phyloP scores from a whole-genome alignment of 2,329 filamentous ascomycete genomes.

The Penicillium aurantiogriseum region DNA sequence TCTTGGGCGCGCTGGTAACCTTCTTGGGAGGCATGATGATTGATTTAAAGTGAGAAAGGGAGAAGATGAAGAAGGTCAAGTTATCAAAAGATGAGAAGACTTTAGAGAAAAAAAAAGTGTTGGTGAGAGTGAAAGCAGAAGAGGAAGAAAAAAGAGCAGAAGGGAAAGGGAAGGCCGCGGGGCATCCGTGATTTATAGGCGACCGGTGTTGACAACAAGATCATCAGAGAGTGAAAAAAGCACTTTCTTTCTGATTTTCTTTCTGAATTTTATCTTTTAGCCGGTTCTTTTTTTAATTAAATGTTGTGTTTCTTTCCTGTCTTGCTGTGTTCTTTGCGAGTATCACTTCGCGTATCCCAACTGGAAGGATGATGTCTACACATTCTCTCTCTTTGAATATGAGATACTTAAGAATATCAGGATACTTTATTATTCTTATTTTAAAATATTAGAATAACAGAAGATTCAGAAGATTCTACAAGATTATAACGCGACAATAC shows the following conservation, averaged over 20 bases:
- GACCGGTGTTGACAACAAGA: constrained; percentile 43
- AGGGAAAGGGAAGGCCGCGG: constrained; percentile 40
- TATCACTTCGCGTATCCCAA: background rate
- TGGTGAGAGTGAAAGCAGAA: constrained; percentile 14
- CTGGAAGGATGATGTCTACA: background rate
- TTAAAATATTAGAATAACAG: background rate
- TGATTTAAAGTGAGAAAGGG: constrained; percentile 12
- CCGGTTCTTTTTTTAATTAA: background rate
- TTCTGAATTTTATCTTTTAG: background rate
- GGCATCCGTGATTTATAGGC: constrained; percentile 46
- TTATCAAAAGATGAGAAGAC: constrained; percentile 2
- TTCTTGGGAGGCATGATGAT: constrained; percentile 65
- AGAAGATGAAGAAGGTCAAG: constrained; percentile 13
- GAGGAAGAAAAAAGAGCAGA: constrained; percentile 30
- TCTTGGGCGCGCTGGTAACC: constrained; percentile 57
- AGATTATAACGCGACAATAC: background rate
- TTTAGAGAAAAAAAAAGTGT: background rate
- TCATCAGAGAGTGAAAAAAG: constrained; percentile 33
- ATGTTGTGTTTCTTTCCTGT: background rate
- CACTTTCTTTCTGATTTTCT: constrained; percentile 16
- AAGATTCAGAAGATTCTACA: background rate
- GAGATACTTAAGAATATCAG: background rate
- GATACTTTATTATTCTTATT: background rate
- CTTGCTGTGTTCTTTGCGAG: constrained; percentile 5
- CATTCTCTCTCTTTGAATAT: background rate